phyloP scores from a whole-genome alignment of 176 grass and related monocot genomes.

The Oryza officinalis region DNA sequence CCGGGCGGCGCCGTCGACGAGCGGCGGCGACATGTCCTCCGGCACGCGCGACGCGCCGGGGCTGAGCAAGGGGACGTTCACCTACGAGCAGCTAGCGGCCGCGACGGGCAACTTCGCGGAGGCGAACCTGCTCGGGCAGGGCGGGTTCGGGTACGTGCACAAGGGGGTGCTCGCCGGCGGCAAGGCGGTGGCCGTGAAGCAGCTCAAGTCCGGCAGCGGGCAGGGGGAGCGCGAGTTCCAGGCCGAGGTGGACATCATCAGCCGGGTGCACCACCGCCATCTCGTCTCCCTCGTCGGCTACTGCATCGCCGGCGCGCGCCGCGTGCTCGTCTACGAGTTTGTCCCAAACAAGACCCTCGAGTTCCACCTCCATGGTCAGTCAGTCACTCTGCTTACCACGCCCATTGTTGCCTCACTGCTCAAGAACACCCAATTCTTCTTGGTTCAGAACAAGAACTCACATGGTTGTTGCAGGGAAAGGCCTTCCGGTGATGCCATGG shows the following conservation, averaged over 20 bases:
- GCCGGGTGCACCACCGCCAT: conserved; percentile 93
- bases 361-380: conserved; percentile 58
- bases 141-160: conserved; percentile 86
- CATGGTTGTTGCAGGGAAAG: conserved; percentile 46
- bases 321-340: conserved; percentile 65
- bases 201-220: conserved; percentile 64
- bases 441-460: background rate
- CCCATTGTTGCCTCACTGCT: background rate
- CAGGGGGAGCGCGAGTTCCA: conserved; percentile 87
- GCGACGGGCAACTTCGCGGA: conserved; percentile 58
- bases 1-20: conserved; percentile 25
- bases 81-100: conserved; percentile 59
- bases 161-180: conserved; percentile 63
- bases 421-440: background rate
- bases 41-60: conserved; percentile 30
- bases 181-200: conserved; percentile 72
- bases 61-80: conserved; percentile 59
- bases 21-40: conserved; percentile 38
- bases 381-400: background rate
- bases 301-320: conserved; percentile 49
- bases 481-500: conserved; percentile 65
- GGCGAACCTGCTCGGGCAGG: conserved; percentile 67
- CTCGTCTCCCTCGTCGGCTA: conserved; percentile 87
- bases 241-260: conserved; percentile 93
- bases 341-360: conserved; percentile 64